These are phyloP conservation scores for Epichloe baconii DNA, from an alignment of 2,329 filamentous ascomycete species.

Conservation along the genomic window DNA sequence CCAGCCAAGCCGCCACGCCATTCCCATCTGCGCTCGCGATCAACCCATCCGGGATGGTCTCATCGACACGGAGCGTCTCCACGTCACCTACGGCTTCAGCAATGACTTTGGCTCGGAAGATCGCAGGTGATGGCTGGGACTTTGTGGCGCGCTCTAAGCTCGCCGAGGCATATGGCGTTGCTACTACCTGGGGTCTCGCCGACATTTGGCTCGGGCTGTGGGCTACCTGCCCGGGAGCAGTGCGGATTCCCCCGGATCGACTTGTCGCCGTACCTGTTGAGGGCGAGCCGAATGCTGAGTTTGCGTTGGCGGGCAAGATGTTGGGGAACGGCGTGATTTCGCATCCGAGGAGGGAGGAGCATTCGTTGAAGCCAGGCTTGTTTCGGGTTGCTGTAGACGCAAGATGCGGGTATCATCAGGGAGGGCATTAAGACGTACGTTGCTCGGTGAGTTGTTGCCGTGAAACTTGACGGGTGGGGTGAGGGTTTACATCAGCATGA, in stretches of 20 bases:
- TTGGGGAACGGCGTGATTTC: constrained; percentile 35
- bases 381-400: constrained; percentile 42
- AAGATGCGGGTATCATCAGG: constrained; percentile 19
- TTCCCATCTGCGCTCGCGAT: constrained; percentile 37
- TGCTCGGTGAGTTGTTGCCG: not conserved
- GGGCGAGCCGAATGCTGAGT: constrained; percentile 25
- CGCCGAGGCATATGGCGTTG: constrained; percentile 25
- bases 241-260: constrained; percentile 44
- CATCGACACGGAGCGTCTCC: constrained; percentile 34
- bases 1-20: constrained; percentile 21
- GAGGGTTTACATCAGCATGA: too few relatives aligned
- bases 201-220: constrained; percentile 28
- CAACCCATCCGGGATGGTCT: constrained; percentile 19
- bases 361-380: constrained; percentile 34
- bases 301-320: constrained; percentile 29
- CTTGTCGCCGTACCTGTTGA: constrained; percentile 25
- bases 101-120: constrained; percentile 40
- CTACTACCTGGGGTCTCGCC: constrained; percentile 24
- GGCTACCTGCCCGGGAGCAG: constrained; percentile 32
- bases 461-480: too few relatives aligned
- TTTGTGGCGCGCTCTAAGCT: constrained; percentile 30
- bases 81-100: constrained; percentile 33
- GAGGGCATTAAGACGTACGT: constrained; percentile 25
- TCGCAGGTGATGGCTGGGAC: constrained; percentile 27
- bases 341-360: constrained; percentile 32